Evolutionary conservation across 345 rosid genomes (phyloP).

Genomic region (Xanthoceras sorbifolium): DNA sequence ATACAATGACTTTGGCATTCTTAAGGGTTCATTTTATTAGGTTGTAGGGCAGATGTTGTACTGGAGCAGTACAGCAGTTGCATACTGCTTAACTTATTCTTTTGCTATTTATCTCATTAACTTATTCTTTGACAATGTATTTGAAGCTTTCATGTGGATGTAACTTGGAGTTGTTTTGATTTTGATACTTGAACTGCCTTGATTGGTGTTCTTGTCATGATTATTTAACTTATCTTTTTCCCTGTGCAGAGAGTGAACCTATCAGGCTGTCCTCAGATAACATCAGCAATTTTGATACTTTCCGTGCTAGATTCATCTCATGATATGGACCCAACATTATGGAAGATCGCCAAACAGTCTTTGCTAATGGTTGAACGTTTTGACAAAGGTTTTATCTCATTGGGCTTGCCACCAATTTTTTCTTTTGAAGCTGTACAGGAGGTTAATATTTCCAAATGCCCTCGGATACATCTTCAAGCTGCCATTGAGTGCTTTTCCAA

Average conservation of each 20-base stretch:
- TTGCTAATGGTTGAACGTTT: conserved; percentile 30
- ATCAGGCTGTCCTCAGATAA: conserved; percentile 68
- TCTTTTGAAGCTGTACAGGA: conserved; percentile 55
- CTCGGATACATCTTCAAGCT: conserved; percentile 49
- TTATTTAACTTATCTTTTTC: conserved; percentile 6
- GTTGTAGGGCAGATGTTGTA: neutral
- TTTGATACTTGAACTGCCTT: neutral
- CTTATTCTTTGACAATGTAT: neutral
- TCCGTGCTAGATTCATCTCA: conserved; percentile 49
- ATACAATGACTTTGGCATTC: conserved; percentile 22
- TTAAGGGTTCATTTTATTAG: conserved; percentile 7
- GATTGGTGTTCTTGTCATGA: conserved; percentile 1
- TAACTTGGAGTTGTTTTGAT: neutral
- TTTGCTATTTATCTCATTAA: neutral
- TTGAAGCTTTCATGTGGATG: neutral
- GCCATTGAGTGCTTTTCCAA: conserved; percentile 57
- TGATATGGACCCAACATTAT: conserved; percentile 26
- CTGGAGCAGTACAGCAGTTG: neutral
- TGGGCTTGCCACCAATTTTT: conserved; percentile 31
- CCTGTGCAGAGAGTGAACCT: conserved; percentile 61
- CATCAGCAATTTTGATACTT: conserved; percentile 43
- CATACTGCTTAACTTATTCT: neutral
- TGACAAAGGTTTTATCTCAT: conserved; percentile 28
- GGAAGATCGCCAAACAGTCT: conserved; percentile 34
- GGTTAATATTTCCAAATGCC: conserved; percentile 74